phyloP scores from a whole-genome alignment of 768 basidiomycete genomes.

The Lenzites betulinus region DNA sequence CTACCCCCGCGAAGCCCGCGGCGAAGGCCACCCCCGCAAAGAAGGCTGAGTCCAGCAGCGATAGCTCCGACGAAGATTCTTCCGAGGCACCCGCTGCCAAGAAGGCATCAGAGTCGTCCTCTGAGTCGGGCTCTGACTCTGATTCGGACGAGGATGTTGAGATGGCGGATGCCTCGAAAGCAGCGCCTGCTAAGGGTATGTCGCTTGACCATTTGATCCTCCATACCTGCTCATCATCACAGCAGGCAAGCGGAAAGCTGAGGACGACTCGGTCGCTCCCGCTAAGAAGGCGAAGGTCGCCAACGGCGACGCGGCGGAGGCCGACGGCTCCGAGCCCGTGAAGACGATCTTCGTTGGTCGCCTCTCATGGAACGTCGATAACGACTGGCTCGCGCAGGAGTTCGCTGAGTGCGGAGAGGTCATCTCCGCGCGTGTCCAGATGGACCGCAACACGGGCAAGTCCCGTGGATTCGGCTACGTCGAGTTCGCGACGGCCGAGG shows the following conservation, averaged over 20 bases:
- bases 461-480: conserved; percentile 88
- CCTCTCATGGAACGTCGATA: conserved; percentile 96
- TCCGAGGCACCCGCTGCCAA: conserved; percentile 18
- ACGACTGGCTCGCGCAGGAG: conserved; percentile 91
- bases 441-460: conserved; percentile 77
- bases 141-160: conserved; percentile 42
- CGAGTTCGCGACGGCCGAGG: conserved; percentile 66
- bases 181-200: conserved; percentile 43
- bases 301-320: conserved; percentile 48
- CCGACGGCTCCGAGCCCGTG: conserved; percentile 46
- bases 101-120: conserved; percentile 36
- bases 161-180: conserved; percentile 51
- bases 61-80: conserved; percentile 26
- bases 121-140: conserved; percentile 15
- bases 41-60: conserved; percentile 28
- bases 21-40: conserved; percentile 30
- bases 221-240: neutral
- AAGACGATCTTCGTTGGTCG: conserved; percentile 89
- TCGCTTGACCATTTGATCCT: neutral
- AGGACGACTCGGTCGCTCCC: conserved; percentile 55
- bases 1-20: conserved; percentile 28
- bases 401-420: conserved; percentile 90
- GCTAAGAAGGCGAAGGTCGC: conserved; percentile 83
- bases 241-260: conserved; percentile 84
- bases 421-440: conserved; percentile 84